phyloP scores from a whole-genome alignment of 2,329 filamentous ascomycete species.

The Calonectria hongkongensis region DNA sequence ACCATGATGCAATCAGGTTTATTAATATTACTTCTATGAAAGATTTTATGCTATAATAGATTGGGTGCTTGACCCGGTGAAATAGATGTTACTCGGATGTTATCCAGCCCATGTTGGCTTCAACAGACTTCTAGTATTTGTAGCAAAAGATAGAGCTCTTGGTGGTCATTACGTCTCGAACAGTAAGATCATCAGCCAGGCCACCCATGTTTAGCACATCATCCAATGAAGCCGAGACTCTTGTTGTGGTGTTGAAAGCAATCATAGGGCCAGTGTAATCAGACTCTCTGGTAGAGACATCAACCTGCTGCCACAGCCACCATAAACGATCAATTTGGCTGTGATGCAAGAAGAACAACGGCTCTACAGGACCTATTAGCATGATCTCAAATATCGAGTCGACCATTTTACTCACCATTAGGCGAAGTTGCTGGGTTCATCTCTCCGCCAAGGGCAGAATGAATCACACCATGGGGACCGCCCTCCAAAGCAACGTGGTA shows the following conservation, averaged over 20 bases:
- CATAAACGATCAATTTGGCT: slow-evolving; percentile 7
- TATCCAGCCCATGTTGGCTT: not conserved
- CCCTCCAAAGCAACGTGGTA: slow-evolving; percentile 10
- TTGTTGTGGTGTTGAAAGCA: slow-evolving; percentile 6
- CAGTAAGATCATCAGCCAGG: not conserved
- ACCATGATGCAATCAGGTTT: not conserved
- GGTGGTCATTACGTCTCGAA: slow-evolving; percentile 14
- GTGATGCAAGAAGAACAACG: slow-evolving; percentile 7
- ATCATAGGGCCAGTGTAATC: slow-evolving; percentile 10
- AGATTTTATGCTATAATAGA: not conserved
- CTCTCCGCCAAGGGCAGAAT: slow-evolving; percentile 8
- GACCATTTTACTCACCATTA: not conserved
- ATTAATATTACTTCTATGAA: not conserved
- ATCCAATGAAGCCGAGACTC: slow-evolving; percentile 2
- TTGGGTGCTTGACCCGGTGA: slow-evolving; percentile 7
- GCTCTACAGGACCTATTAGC: not conserved
- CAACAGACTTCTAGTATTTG: not conserved
- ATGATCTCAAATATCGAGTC: too few species aligned
- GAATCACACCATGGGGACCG: slow-evolving; percentile 8
- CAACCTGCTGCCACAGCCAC: slow-evolving; percentile 16
- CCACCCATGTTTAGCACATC: slow-evolving; percentile 3
- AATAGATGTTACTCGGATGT: not conserved
- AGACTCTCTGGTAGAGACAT: not conserved
- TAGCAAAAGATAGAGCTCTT: slow-evolving; percentile 9
- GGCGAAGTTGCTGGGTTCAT: slow-evolving; percentile 13